Evolutionary conservation across 371 early-diverging fungal genomes (phyloP).

Genomic region (Actinomortierella ambigua): DNA sequence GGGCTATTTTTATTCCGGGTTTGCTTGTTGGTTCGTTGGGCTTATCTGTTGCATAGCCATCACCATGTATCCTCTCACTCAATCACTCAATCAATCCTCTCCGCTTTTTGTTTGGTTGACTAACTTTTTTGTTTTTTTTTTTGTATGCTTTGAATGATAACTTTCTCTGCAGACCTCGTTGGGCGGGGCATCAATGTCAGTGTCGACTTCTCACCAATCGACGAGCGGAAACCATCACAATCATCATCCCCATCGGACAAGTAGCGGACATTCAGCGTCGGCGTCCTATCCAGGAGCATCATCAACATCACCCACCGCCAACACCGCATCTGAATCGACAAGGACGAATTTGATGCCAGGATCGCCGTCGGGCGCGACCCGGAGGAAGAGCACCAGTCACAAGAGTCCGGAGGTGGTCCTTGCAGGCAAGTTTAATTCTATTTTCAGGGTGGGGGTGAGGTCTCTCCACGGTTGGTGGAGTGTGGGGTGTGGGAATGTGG

Average conservation of each 20-base stretch:
- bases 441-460: too few species aligned
- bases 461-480: too few species aligned
- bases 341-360: constrained; percentile 9
- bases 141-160: not conserved
- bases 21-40: too few species aligned
- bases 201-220: constrained; percentile 27
- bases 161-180: constrained; percentile 2
- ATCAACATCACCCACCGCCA: constrained; percentile 8
- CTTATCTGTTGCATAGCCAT: too few species aligned
- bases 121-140: not conserved
- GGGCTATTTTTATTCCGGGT: too few species aligned
- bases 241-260: not conserved
- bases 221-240: constrained; percentile 7
- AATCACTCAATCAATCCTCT: not conserved
- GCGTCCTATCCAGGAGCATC: constrained; percentile 3
- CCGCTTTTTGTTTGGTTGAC: not conserved
- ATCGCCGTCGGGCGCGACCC: constrained; percentile 31
- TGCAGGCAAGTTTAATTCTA: constrained; percentile 56
- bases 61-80: not conserved
- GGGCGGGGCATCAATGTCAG: constrained; percentile 35
- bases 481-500: too few species aligned
- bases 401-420: constrained; percentile 74
- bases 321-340: constrained; percentile 6
- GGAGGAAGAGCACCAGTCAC: constrained; percentile 64
- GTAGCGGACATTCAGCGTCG: not conserved